Evolutionary conservation across 306 rosid species (phyloP).

Genomic region (Dryas drummondii): DNA sequence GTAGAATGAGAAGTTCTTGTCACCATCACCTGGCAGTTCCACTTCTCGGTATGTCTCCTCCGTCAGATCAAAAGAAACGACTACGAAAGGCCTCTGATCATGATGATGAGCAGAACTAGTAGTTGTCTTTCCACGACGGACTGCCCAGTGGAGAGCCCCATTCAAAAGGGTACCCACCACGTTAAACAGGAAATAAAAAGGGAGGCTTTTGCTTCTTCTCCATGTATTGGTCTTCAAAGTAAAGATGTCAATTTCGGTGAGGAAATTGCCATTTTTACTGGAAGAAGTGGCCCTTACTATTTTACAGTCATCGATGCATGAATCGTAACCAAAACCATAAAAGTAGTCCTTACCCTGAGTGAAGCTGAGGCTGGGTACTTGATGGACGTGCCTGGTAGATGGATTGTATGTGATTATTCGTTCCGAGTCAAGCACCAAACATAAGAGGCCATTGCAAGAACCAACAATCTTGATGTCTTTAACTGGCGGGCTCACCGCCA

Average conservation of each 20-base stretch:
- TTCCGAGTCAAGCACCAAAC: slow-evolving; percentile 7
- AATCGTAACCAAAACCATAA: slow-evolving; percentile 22
- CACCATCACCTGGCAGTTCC: slow-evolving; percentile 9
- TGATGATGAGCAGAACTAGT: neutral
- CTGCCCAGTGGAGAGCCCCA: slow-evolving; percentile 22
- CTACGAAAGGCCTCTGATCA: slow-evolving; percentile 2
- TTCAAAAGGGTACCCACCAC: slow-evolving; percentile 12
- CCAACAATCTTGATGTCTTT: slow-evolving; percentile 22
- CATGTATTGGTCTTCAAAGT: slow-evolving; percentile 7
- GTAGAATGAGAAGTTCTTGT: slow-evolving; percentile 14
- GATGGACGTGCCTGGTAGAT: slow-evolving; percentile 12
- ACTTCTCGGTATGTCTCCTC: slow-evolving; percentile 14
- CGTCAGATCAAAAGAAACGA: slow-evolving; percentile 5
- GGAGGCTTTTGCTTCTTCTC: slow-evolving; percentile 1
- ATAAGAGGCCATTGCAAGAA: slow-evolving; percentile 12
- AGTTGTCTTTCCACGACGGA: neutral
- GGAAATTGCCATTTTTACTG: neutral
- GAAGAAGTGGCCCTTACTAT: slow-evolving; percentile 18
- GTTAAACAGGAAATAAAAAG: slow-evolving; percentile 13
- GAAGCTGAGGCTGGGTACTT: neutral
- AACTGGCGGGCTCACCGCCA: neutral
- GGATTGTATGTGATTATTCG: slow-evolving; percentile 12
- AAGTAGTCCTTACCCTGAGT: slow-evolving; percentile 14
- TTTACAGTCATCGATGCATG: neutral
- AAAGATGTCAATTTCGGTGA: slow-evolving; percentile 14